phyloP scores from a whole-genome alignment of 73 alveolate genomes.

The Strombidium stylifer region DNA sequence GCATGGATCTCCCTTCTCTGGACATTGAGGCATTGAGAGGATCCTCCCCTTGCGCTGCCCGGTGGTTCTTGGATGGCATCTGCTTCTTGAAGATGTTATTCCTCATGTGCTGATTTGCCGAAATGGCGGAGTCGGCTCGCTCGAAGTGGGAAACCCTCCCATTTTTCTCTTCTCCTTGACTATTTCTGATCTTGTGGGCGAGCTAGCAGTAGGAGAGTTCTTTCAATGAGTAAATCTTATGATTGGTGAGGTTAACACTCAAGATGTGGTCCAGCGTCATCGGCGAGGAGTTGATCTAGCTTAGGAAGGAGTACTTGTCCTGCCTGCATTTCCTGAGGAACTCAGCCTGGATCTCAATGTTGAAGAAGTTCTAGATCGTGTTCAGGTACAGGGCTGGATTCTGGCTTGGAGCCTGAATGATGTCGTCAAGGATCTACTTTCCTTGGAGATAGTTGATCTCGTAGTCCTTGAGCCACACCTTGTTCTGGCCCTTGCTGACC shows the following conservation, averaged over 20 bases:
- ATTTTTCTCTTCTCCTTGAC: background rate
- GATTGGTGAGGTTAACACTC: background rate
- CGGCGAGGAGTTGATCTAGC: too few species aligned
- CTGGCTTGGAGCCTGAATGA: slow-evolving; percentile 24
- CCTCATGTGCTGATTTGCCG: too few species aligned
- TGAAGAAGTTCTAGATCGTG: slow-evolving; percentile 33
- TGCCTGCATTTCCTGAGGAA: slow-evolving; percentile 10
- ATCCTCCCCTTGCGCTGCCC: too few species aligned
- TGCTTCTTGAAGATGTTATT: too few species aligned
- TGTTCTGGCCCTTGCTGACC: slow-evolving; percentile 5
- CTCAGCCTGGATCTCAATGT: slow-evolving; percentile 26
- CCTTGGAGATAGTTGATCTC: slow-evolving; percentile 23
- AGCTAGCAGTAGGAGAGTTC: slow-evolving; percentile 39
- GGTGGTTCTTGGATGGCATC: too few species aligned
- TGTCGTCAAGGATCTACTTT: slow-evolving; percentile 38
- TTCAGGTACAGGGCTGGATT: slow-evolving; percentile 49
- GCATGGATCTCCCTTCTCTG: too few species aligned
- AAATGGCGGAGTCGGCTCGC: too few species aligned
- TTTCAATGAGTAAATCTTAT: slow-evolving; percentile 1
- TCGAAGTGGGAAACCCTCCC: too few species aligned
- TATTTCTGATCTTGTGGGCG: slow-evolving; percentile 16
- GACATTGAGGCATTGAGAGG: too few species aligned
- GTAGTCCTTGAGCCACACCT: slow-evolving; percentile 6
- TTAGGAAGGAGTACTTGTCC: slow-evolving; percentile 30
- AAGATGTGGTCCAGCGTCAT: slow-evolving; percentile 3